Evolutionary conservation across 768 basidiomycete species (phyloP).

Genomic region (Mycena vitilis): DNA sequence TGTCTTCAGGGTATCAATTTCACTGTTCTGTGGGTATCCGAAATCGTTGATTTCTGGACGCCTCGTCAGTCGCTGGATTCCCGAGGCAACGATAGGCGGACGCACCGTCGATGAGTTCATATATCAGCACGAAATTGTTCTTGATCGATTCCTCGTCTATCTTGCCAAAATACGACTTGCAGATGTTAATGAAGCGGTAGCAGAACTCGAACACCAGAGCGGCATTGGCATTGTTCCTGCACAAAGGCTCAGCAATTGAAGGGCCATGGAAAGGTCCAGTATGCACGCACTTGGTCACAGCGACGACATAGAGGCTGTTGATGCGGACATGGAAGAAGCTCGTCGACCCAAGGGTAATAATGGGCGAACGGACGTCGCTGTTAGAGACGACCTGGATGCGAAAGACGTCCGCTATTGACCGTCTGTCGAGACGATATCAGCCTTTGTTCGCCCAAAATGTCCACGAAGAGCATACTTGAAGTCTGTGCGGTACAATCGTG

Average conservation of each 20-base stretch:
- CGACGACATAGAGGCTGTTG: constrained; percentile 95
- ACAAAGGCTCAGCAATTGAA: constrained; percentile 3
- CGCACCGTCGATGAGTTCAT: constrained; percentile 96
- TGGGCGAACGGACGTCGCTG: constrained; percentile 95
- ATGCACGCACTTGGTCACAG: constrained; percentile 87
- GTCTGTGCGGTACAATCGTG: constrained; percentile 94
- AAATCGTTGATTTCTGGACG: constrained; percentile 92
- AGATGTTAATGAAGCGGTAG: constrained; percentile 95
- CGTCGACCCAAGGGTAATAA: constrained; percentile 96
- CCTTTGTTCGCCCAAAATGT: constrained; percentile 1
- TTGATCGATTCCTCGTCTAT: constrained; percentile 98
- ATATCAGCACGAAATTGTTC: constrained; percentile 99
- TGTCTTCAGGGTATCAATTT: constrained; percentile 96
- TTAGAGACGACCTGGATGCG: constrained; percentile 99
- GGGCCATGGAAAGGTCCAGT: not conserved
- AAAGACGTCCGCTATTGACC: constrained; percentile 97
- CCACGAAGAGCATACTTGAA: constrained; percentile 77
- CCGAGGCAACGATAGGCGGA: constrained; percentile 13
- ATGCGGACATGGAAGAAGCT: constrained; percentile 98
- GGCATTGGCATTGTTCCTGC: constrained; percentile 96
- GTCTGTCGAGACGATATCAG: constrained; percentile 58
- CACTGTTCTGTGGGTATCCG: constrained; percentile 99
- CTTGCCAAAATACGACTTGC: constrained; percentile 97
- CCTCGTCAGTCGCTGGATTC: not conserved
- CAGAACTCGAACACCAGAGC: constrained; percentile 98